These are phyloP conservation scores for Aspergillus coremiiformis DNA, from an alignment of 495 filamentous ascomycete genomes.

Conservation along the genomic window DNA sequence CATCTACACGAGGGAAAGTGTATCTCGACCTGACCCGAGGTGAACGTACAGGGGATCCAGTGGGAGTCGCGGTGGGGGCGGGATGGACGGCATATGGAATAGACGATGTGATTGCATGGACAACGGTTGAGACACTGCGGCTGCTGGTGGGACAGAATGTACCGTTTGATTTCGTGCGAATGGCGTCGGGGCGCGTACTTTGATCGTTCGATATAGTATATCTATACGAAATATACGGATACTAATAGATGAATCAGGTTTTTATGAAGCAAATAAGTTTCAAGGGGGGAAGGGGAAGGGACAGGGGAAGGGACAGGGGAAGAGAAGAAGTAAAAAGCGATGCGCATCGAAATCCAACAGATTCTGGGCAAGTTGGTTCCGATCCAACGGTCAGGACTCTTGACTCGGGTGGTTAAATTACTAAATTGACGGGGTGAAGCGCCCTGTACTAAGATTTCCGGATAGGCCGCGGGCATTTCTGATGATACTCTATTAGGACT, in stretches of 20 bases:
- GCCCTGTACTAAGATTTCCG: neutral
- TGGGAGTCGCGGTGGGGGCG: slow-evolving; percentile 56
- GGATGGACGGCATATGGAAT: slow-evolving; percentile 76
- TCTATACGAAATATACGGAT: neutral
- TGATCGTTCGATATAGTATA: slow-evolving; percentile 43
- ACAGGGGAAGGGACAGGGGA: slow-evolving; percentile 1
- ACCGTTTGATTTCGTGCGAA: slow-evolving; percentile 74
- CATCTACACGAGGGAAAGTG: slow-evolving; percentile 57
- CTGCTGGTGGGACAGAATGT: slow-evolving; percentile 79
- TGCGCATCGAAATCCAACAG: too few relatives aligned
- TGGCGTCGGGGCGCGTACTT: slow-evolving; percentile 64
- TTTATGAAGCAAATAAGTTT: neutral
- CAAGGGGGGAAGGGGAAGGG: neutral
- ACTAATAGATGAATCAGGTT: slow-evolving; percentile 8
- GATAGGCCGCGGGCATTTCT: neutral
- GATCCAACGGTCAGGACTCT: neutral
- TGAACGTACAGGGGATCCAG: slow-evolving; percentile 58
- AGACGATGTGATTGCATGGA: slow-evolving; percentile 72
- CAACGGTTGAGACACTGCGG: slow-evolving; percentile 70
- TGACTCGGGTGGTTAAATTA: neutral
- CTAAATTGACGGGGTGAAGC: neutral
- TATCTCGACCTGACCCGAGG: slow-evolving; percentile 74
- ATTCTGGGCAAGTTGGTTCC: neutral
- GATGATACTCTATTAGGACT: neutral
- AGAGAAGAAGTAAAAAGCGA: neutral